These are phyloP conservation scores for Termitomyces sp. DNA, from an alignment of 768 basidiomycete species.

Conservation along the genomic window DNA sequence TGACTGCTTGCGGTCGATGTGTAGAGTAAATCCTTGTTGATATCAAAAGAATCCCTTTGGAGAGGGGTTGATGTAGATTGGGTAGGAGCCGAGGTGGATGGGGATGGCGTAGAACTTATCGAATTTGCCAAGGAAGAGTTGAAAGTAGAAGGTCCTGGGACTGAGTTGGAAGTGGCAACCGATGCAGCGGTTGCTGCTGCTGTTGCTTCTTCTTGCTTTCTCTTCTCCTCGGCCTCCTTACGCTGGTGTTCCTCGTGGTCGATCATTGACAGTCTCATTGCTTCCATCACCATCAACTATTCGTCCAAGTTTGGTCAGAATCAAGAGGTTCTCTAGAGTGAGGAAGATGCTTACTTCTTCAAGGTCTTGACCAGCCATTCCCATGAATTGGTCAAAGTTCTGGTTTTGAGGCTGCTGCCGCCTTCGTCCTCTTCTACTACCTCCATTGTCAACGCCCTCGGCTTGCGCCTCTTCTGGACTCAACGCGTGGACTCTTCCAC, in stretches of 20 bases:
- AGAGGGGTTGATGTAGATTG: conserved; percentile 19
- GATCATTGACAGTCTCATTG: conserved; percentile 91
- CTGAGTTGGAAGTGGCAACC: conserved; percentile 21
- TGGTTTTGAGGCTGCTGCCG: conserved; percentile 47
- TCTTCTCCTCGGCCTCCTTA: conserved; percentile 68
- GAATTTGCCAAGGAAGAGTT: conserved; percentile 23
- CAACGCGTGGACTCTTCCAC: conserved; percentile 74
- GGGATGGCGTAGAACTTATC: conserved; percentile 17
- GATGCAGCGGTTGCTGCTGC: conserved; percentile 27
- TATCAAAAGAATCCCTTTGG: conserved; percentile 16
- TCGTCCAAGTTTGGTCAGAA: conserved; percentile 2
- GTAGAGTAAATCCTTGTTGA: conserved; percentile 25
- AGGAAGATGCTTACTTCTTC: conserved; percentile 68
- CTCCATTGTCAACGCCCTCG: conserved; percentile 24
- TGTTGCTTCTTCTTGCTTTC: conserved; percentile 34
- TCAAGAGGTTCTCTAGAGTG: conserved; percentile 7
- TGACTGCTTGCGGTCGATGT: conserved; percentile 33
- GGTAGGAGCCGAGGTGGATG: conserved; percentile 21
- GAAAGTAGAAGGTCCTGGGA: conserved; percentile 30
- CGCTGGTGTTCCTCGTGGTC: conserved; percentile 94
- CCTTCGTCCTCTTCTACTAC: conserved; percentile 58
- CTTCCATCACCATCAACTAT: conserved; percentile 98
- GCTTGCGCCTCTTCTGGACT: conserved; percentile 55
- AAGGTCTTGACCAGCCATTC: conserved; percentile 80
- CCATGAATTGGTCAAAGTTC: conserved; percentile 69